These are phyloP conservation scores for Mycocentrospora acerina DNA, from an alignment of 2,329 filamentous ascomycete species.

Conservation along the genomic window DNA sequence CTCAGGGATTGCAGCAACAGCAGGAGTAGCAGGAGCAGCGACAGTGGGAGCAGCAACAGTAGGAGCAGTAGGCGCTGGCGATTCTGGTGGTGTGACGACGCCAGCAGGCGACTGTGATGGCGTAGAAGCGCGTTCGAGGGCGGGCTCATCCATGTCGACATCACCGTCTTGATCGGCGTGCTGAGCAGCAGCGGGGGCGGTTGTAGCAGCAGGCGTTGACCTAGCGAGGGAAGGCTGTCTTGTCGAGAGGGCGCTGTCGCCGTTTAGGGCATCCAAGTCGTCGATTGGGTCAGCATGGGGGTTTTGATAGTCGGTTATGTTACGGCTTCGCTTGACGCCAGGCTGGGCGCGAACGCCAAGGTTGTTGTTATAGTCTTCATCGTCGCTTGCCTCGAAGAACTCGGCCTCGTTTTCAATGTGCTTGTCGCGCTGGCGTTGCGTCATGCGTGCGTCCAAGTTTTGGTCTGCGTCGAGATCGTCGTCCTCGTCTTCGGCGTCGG, in stretches of 20 bases:
- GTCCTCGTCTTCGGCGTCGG: conserved; percentile 65
- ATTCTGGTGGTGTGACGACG: conserved; percentile 41
- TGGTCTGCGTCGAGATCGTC: conserved; percentile 78
- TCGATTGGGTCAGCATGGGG: conserved; percentile 46
- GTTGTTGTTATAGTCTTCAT: conserved; percentile 74
- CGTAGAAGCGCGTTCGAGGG: conserved; percentile 11
- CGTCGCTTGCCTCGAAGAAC: conserved; percentile 72
- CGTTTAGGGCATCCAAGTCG: conserved; percentile 31
- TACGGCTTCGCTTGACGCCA: conserved; percentile 51
- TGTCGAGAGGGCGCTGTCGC: conserved; percentile 32
- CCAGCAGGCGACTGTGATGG: conserved; percentile 33
- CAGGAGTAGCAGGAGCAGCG: conserved; percentile 7
- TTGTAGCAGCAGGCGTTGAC: conserved; percentile 12
- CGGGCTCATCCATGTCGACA: conserved; percentile 37
- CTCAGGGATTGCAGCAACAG: conserved; percentile 14
- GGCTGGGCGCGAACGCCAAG: conserved; percentile 69
- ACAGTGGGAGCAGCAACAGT: not conserved
- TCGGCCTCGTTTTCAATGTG: conserved; percentile 75
- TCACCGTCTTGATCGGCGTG: conserved; percentile 38
- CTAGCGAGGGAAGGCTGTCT: conserved; percentile 28
- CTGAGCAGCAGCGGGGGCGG: conserved; percentile 28
- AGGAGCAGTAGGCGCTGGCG: conserved; percentile 19
- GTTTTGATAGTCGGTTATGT: conserved; percentile 64
- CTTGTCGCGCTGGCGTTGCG: conserved; percentile 80
- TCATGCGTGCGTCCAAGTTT: conserved; percentile 80